Base-by-base conservation (phyloP, 140 eudicot genomes). In the Ambrosia hybrid region DNA sequence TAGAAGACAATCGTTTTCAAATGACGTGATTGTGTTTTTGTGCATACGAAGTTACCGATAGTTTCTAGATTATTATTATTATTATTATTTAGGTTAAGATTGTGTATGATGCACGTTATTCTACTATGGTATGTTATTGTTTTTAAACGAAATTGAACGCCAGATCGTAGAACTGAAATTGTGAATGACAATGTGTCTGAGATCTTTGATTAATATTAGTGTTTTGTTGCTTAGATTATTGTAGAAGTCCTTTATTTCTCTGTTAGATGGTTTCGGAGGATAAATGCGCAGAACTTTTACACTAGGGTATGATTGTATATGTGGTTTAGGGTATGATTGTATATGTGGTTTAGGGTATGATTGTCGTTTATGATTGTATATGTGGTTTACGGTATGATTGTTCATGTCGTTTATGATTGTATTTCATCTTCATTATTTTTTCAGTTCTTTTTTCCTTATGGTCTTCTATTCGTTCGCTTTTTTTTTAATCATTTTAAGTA, bases 41-140 rank as follows among this genome's bases (percentile, higher is more conserved):
- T 39, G 6, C 6, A 39, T 39, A 1, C 45, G 4, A 5, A 39
- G 45, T 39, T 6, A 53, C 62, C 52, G 46, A 12, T 60, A 67
- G 15, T 60, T 45, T 72, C 33, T 36, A 60, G 15, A n/a, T n/a
- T n/a, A 14, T 73, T 59, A 21, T 39, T 55, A 73, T 73, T n/a
- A n/a, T n/a, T n/a, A n/a, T n/a, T n/a, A n/a, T n/a, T 62, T 63
- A 62, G 45, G 71, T 73, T 62, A 15, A 33, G 48, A 64, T 4
- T 61, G 43, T 60, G 43, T 73, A 13, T 49, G 51, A 73, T 51
- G 41, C 30, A 60, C 51, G 13, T n/a, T 58, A 62, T 61, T 37
- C 69, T 46, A 45, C 57, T 48, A 26, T n/a, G 76, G 46, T 72
- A 57, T 38, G n/a, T n/a, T n/a, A n/a, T n/a, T n/a, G n/a, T n/a